Evolutionary conservation across 129 eudicot genomes (phyloP).

Genomic region (Kitagawia praeruptora): DNA sequence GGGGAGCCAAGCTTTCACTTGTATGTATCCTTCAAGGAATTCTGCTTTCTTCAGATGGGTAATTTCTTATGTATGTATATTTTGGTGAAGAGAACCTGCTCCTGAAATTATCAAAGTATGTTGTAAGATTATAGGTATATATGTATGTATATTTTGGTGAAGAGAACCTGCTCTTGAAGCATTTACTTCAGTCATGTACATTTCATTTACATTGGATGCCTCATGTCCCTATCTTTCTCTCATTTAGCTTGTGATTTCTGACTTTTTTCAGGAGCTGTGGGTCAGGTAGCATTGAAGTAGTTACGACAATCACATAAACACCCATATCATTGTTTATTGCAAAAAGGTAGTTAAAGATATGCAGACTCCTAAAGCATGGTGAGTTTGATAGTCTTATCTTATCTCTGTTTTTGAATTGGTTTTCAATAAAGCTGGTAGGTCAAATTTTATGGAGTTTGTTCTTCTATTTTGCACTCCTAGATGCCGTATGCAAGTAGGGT

Average conservation of each 20-base stretch:
- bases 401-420: constrained; percentile 1
- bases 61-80: too few species aligned
- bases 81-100: too few species aligned
- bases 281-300: constrained; percentile 47
- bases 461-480: not conserved
- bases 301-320: constrained; percentile 7
- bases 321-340: constrained; percentile 11
- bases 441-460: constrained; percentile 7
- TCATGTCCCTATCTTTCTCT: constrained; percentile 10
- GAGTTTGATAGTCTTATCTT: constrained; percentile 9
- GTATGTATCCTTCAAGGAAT: too few species aligned
- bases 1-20: too few species aligned
- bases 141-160: not conserved
- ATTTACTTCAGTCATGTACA: constrained; percentile 18
- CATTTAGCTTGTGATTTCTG: constrained; percentile 21
- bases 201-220: constrained; percentile 29
- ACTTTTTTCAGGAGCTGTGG: constrained; percentile 38
- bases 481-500: constrained; percentile 9
- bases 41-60: too few species aligned
- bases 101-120: too few species aligned
- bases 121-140: not conserved
- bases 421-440: not conserved
- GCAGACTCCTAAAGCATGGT: constrained; percentile 61
- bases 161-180: constrained; percentile 1
- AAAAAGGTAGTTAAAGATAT: constrained; percentile 26